Evolutionary conservation across 2,329 filamentous ascomycete species (phyloP), one percentile per base, ranked within the genome.

Genomic region (Cladosporium halotolerans): DNA sequence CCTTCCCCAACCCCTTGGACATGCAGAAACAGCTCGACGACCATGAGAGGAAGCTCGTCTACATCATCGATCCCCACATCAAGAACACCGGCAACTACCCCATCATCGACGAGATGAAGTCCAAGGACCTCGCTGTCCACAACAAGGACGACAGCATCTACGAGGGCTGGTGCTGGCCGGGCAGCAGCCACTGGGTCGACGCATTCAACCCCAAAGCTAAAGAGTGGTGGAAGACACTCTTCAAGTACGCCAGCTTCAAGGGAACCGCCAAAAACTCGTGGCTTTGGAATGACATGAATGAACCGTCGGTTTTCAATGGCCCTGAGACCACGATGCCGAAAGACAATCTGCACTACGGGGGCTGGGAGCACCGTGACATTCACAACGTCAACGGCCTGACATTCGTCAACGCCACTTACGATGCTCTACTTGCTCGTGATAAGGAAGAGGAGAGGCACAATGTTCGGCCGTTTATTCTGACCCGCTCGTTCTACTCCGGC

Each of bases 211-310:
- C 92, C n/a, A 85, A 86, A 51, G 88, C 90, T 6, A 82, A 87
- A 51, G 82, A 87, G 57, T 99, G 93, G 93, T 99, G 93, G 92
- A 86, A 83, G 61, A 74, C 78, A 2, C 79, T 97, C 9, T 97
- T 95, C 79, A 85, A 87, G 64, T 97, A 95, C 61, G 84, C 89
- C 67, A 80, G 75, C 39, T 99, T 96, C 79, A 88, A 89, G 70
- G 91, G 90, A 45, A 89, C 89, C 1, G 79, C 85, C 62, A 78
- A 85, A 59, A 99, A 97, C 70, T 85, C 89, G 0, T 96, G 89
- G 71, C 83, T 99, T 63, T 99, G 93, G 93, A 99, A 99, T 70
- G 93, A 99, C 70, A 99, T 99, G 93, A 97, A 96, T 68, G 93
- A 99, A 74, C 93, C 93, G 0, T 97, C 93, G 0, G 93, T 99